Evolutionary conservation across 1,139 yeast species (phyloP), one percentile per base, ranked within the genome.

Genomic region (Hansenula anomala): DNA sequence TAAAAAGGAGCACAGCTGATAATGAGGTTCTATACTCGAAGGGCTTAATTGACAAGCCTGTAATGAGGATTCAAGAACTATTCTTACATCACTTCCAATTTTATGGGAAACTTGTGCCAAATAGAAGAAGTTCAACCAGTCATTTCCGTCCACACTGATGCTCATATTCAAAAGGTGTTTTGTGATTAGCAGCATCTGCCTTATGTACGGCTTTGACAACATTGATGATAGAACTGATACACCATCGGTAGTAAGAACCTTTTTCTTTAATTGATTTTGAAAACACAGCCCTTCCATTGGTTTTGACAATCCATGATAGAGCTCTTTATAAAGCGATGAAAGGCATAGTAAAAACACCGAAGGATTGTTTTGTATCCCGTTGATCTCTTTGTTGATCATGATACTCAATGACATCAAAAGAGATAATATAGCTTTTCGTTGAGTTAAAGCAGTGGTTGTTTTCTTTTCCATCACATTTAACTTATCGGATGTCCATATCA

Each of bases 401-500:
- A 75, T 43, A 49, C 75, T 81, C n/a, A 84, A 63, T 0, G 95
- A 90, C 87, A 85, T 83, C 27, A 81, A 58, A 49, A 83, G 88
- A 44, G 95, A 82, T 10, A 88, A 51, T 1, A 90, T 60, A 0
- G 96, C 73, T 50, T 75, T 82, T 41, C 85, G 68, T 56, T 88
- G 96, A 4, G 76, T 57, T 15, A 71, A 64, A 0, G 90, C 89
- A 0, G 89, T 82, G 0, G 65, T 59, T 4, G 65, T 64, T 51
- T 84, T 84, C 47, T 82, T 71, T 9, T 84, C 94, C 0, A 70
- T 59, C 0, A 75, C 69, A 28, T 83, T 83, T 28, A 89, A 62
- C 50, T 85, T 85, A 55, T 90, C 97, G 0, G 96, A 82, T 1
- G 92, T 84, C 95, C 96, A 88, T 9, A 88, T 79, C 40, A 92